Conservation (phyloP, 352 stramenopile species). For the Phytophthora pluvialis region DNA sequence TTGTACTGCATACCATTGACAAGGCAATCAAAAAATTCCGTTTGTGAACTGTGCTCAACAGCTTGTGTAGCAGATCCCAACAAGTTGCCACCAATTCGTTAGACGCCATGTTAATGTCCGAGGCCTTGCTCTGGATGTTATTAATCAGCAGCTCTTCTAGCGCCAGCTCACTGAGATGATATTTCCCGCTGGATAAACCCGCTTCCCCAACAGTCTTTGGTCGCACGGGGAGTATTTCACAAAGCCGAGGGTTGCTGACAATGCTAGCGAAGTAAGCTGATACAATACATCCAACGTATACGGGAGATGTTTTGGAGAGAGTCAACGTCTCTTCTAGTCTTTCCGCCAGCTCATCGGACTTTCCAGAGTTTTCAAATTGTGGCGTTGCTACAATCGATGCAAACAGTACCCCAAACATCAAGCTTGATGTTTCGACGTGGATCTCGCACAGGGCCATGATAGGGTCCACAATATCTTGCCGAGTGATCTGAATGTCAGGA, state of each 20-base stretch:
- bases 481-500: conserved; percentile 83
- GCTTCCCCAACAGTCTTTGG: conserved; percentile 54
- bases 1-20: conserved; percentile 55
- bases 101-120: conserved; percentile 5
- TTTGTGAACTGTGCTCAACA: conserved; percentile 71
- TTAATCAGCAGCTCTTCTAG: conserved; percentile 71
- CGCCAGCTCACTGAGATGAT: conserved; percentile 63
- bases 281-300: conserved; percentile 46
- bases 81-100: conserved; percentile 39
- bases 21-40: conserved; percentile 70
- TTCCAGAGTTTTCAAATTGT: conserved; percentile 39
- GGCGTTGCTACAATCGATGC: conserved; percentile 46
- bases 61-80: conserved; percentile 80
- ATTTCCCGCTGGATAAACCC: conserved; percentile 65
- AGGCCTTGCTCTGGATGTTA: conserved; percentile 15
- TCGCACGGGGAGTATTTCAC: conserved; percentile 43
- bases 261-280: conserved; percentile 60
- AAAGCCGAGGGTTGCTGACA: conserved; percentile 35
- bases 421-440: conserved; percentile 49
- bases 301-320: conserved; percentile 35
- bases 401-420: conserved; percentile 56
- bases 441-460: conserved; percentile 68
- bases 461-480: conserved; percentile 68
- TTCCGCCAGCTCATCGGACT: conserved; percentile 14
- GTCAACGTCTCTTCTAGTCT: conserved; percentile 30